Evolutionary conservation across 345 rosid genomes (phyloP), one percentile per base, ranked within the genome.

Genomic region (Brassica carinata): DNA sequence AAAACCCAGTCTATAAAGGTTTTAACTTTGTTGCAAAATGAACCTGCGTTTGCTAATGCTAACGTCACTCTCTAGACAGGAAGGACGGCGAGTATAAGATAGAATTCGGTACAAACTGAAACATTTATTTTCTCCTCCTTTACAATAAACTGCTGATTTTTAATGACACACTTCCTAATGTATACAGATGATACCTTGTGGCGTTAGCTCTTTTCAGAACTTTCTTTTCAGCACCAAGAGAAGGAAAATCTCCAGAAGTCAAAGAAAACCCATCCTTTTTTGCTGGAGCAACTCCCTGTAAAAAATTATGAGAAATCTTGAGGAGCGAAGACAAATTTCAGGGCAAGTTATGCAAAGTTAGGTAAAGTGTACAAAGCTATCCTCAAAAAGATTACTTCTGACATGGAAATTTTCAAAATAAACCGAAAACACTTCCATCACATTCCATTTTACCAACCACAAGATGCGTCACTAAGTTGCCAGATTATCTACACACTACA

Each of bases 241-340:
- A 87, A 27, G 99, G 99, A 82, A 96, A 96, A 86, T 96, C 99
- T 77, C 97, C 95, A 67, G 98, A 85, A 64, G 90, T 82, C 83
- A 92, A 86, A 78, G 99, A 89, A 87, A 96, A 96, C 64, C 87
- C 92, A 69, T 89, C 96, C 73, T 83, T 88, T 88, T 91, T 91
- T 57, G 86, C 81, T 55, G 89, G 86, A 78, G 83, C 15, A 31
- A 80, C 73, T 76, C 94, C 97, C 99, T 96, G 90, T 83, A 84
- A 72, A 78, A 65, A 69, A 55, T 19, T 53, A 17, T 67, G 65
- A 67, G 74, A 72, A 75, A 15, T 57, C 48, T 38, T 9, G 33
- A 62, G 15, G 31, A 62, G 15, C 9, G 45, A 55, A 66, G 31
- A 63, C 6, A 73, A 31, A 38, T 70, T 31, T 63, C 17, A 69